These are phyloP conservation scores for Erysimum pusillum DNA, from an alignment of 441 rosid species.

Conservation along the genomic window DNA sequence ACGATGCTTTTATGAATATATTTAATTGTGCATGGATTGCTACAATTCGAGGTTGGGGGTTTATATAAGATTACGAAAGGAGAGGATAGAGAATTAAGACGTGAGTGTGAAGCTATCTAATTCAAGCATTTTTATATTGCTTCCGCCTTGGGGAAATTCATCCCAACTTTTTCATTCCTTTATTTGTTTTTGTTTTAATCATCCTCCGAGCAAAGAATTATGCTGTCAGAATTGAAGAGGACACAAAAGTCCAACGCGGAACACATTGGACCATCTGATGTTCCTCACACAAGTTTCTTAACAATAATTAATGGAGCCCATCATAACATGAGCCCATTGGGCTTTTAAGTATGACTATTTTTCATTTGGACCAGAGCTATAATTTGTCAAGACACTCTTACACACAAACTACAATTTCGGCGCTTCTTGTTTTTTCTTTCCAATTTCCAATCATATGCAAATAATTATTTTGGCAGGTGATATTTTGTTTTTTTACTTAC, in stretches of 20 bases:
- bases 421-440: not conserved
- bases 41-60: not conserved
- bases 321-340: constrained; percentile 10
- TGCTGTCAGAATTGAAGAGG: constrained; percentile 11
- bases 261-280: constrained; percentile 10
- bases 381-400: not conserved
- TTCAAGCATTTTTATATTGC: constrained; percentile 44
- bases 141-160: constrained; percentile 18
- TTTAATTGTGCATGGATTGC: constrained; percentile 15
- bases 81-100: not conserved
- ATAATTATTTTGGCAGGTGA: not conserved
- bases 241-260: not conserved
- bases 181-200: not conserved
- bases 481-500: not conserved
- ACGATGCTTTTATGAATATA: not conserved
- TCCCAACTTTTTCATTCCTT: constrained; percentile 18
- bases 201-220: constrained; percentile 38
- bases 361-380: constrained; percentile 7
- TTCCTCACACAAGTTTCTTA: constrained; percentile 22
- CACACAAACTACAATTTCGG: constrained; percentile 11
- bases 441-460: constrained; percentile 19
- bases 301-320: not conserved
- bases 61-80: constrained; percentile 24
- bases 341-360: not conserved
- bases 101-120: constrained; percentile 20